phyloP scores from a whole-genome alignment of 257 asterid species.

The Cordia subcordata region DNA sequence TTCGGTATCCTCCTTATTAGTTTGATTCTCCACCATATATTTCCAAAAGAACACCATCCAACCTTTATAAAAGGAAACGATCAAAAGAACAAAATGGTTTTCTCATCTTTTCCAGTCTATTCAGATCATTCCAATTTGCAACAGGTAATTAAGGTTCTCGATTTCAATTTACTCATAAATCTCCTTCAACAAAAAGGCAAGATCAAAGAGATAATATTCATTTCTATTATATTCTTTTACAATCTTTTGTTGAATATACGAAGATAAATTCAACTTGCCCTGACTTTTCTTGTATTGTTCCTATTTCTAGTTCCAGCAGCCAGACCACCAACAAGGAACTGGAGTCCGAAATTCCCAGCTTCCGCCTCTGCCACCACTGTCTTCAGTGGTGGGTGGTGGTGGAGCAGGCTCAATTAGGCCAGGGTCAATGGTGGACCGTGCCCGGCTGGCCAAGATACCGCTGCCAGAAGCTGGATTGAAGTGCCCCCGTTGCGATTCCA shows the following conservation, averaged over 20 bases:
- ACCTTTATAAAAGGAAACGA: slow-evolving; percentile 38
- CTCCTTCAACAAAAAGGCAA: slow-evolving; percentile 16
- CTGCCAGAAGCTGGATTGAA: slow-evolving; percentile 36
- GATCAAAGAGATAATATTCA: slow-evolving; percentile 31
- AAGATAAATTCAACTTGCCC: slow-evolving; percentile 1
- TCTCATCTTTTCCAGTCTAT: slow-evolving; percentile 49
- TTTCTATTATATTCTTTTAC: slow-evolving; percentile 33
- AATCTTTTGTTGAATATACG: slow-evolving; percentile 44
- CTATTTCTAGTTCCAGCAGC: slow-evolving; percentile 29
- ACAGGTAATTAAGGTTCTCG: slow-evolving; percentile 34
- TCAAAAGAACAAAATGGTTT: slow-evolving; percentile 33
- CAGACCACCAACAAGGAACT: slow-evolving; percentile 25
- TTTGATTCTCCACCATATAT: slow-evolving; percentile 40
- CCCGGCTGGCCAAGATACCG: slow-evolving; percentile 33
- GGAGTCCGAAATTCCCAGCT: slow-evolving; percentile 19
- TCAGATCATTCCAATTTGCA: slow-evolving; percentile 52
- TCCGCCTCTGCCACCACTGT: slow-evolving; percentile 14
- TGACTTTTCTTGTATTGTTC: slow-evolving; percentile 3
- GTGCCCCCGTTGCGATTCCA: slow-evolving; percentile 43
- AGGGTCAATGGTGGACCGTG: slow-evolving; percentile 47
- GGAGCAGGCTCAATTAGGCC: slow-evolving; percentile 29
- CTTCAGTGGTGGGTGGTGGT: slow-evolving; percentile 14
- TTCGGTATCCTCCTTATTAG: slow-evolving; percentile 17
- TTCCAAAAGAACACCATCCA: slow-evolving; percentile 30
- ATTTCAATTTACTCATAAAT: slow-evolving; percentile 8